phyloP scores from a whole-genome alignment of 129 eudicot species.

The Daucus carota region DH1_v3.0 NC_030382.2:42819001-42819500 shows the following conservation, averaged over 20 bases:
- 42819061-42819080: slow-evolving; percentile 48
- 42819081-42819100: slow-evolving; percentile 60
- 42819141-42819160: slow-evolving; percentile 55
- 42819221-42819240: background rate
- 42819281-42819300: background rate
- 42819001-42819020: slow-evolving; percentile 60
- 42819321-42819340: background rate
- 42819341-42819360: background rate
- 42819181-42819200: slow-evolving; percentile 34
- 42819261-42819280: background rate
- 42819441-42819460: background rate
- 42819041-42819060: slow-evolving; percentile 30
- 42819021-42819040: slow-evolving; percentile 50
- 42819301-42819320: background rate
- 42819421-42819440: background rate
- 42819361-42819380: background rate
- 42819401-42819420: background rate
- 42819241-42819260: background rate
- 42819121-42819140: slow-evolving; percentile 48
- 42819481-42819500: background rate
- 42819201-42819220: background rate
- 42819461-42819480: background rate
- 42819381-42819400: background rate
- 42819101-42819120: slow-evolving; percentile 69
- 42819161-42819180: slow-evolving; percentile 56